A percentile compares a stretch with the other conserved stretches of the same genome.
Evolutionary conservation across 75 land plant species (phyloP).

Genomic region (Cunninghamia lanceolata): DNA sequence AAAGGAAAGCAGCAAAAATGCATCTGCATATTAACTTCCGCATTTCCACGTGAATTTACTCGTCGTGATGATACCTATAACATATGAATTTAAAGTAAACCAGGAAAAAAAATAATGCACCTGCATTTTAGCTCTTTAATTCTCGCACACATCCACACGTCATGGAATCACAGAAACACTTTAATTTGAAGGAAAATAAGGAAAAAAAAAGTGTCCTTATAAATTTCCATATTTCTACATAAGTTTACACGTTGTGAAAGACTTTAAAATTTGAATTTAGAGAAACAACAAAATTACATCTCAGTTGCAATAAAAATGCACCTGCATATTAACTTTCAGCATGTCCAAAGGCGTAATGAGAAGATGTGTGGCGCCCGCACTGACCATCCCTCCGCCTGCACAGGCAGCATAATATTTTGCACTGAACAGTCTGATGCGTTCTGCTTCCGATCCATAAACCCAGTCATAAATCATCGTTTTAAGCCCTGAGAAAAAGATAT

Average conservation of each 20-base stretch:
- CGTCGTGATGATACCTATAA: too few relatives aligned
- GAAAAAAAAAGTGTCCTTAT: too few relatives aligned
- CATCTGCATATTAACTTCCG: too few relatives aligned
- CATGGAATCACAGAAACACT: background rate
- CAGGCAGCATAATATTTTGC: slow-evolving; percentile 80
- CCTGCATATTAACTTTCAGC: slow-evolving; percentile 99
- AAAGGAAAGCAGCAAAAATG: too few relatives aligned
- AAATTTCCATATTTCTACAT: background rate
- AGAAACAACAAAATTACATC: background rate
- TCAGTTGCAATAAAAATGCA: slow-evolving; percentile 2
- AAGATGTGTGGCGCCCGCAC: slow-evolving; percentile 83
- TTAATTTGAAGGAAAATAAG: background rate
- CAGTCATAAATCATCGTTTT: background rate
- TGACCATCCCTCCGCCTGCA: slow-evolving; percentile 84
- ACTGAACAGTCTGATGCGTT: slow-evolving; percentile 43
- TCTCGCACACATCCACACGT: background rate
- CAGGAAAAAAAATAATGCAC: too few relatives aligned
- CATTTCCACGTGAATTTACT: too few relatives aligned
- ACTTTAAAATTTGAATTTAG: background rate
- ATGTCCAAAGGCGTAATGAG: slow-evolving; percentile 90
- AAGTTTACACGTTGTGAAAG: background rate
- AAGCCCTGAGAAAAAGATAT: background rate
- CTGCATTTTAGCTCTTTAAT: too few relatives aligned
- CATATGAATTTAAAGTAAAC: too few relatives aligned
- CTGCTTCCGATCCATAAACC: slow-evolving; percentile 5